Base-by-base conservation (phyloP, 169 alveolate species). In the Theileria equi region DNA sequence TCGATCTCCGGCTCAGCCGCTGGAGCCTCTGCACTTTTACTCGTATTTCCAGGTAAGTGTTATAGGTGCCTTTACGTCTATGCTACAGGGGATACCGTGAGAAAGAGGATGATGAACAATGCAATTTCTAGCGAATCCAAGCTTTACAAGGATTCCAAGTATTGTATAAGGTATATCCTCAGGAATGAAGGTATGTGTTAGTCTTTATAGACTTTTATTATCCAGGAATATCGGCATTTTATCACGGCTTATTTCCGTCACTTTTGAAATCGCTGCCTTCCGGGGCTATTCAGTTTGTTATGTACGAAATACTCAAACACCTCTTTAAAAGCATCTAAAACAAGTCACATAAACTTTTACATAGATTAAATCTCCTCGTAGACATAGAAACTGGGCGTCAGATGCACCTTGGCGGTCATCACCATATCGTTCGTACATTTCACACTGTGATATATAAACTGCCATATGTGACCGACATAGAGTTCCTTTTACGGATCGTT, bases 41-140 rank as follows among this genome's bases (percentile, higher is more conserved):
- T 77, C 0, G 86, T 77, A 1, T 77, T 77, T 55, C 86, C 86
- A 58, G 84, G 84, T 74, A 36, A 74, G n/a, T 61, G 73, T 17
- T n/a, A 66, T 16, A 45, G 81, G 50, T 88, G 93, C 26, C 67
- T 84, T 0, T 64, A 63, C 21, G 88, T 85, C 29, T 77, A 44
- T 48, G 35, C 80, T 49, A 82, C 92, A 54, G 92, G 92, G 25
- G 95, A 91, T 59, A 91, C 95, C 3, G 91, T 90, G 28, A 68
- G 95, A 49, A 91, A 91, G 68, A 73, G 95, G 43, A 82, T 91
- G 88, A 91, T 91, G 94, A 84, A 81, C 66, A 89, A 91, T 68
- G 95, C 94, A 25, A 85, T 91, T 23, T 89, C 91, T 52, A 90
- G 88, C 40, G 83, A 82, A 34, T 72, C 80, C 29, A 71, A 60